A percentile compares a stretch with the other conserved stretches of the same genome.
Evolutionary conservation across 108 stramenopile genomes (phyloP).

Genomic region (Nitzschia sp.): DNA sequence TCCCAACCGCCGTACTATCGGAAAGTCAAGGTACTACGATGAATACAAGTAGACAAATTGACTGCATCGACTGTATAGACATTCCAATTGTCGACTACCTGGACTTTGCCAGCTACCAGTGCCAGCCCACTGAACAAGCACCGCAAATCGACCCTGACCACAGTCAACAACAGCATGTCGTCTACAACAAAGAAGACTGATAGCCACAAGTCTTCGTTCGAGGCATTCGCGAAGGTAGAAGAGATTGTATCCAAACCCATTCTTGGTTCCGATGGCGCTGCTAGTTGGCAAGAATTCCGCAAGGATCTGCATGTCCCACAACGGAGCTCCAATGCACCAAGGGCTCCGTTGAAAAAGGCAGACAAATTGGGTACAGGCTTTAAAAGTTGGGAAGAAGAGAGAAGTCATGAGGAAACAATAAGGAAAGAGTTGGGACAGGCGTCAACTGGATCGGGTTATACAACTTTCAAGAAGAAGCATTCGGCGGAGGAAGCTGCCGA

Average conservation of each 20-base stretch:
- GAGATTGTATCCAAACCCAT: constrained; percentile 76
- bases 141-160: too few relatives aligned
- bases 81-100: too few relatives aligned
- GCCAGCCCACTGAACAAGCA: too few relatives aligned
- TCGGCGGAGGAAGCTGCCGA: constrained; percentile 47
- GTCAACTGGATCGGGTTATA: constrained; percentile 56
- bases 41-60: too few relatives aligned
- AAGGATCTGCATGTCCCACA: constrained; percentile 25
- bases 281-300: constrained; percentile 73
- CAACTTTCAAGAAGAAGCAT: constrained; percentile 57
- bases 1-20: too few relatives aligned
- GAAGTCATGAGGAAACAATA: constrained; percentile 53
- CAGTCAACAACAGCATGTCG: constrained; percentile 3
- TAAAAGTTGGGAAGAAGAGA: constrained; percentile 68
- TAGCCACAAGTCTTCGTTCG: constrained; percentile 30
- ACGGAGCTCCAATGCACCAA: constrained; percentile 50
- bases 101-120: too few relatives aligned
- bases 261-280: constrained; percentile 78
- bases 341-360: constrained; percentile 65
- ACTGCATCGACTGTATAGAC: too few relatives aligned
- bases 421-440: constrained; percentile 62
- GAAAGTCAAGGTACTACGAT: too few relatives aligned
- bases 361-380: constrained; percentile 68
- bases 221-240: constrained; percentile 78
- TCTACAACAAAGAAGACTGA: constrained; percentile 1